Evolutionary conservation across 495 filamentous ascomycete genomes (phyloP), one percentile per base, ranked within the genome.

Genomic region (Daldinia bambusicola): DNA sequence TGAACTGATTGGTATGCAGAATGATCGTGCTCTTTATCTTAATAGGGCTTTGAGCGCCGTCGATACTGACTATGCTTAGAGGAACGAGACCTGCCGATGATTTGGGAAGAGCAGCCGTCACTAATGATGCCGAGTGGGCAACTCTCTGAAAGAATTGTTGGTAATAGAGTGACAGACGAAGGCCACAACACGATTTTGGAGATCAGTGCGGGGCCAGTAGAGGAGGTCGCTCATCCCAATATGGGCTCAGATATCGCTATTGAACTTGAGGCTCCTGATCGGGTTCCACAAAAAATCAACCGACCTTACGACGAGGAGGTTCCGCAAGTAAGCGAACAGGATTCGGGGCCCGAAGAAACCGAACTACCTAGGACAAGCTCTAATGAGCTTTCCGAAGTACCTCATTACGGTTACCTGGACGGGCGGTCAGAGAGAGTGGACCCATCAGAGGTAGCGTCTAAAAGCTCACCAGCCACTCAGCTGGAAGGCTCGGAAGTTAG

Each of bases 351-450:
- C 22, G 30, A 31, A 38, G 40, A 65, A 8, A 22, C 61, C n/a
- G 48, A 51, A 12, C 20, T 8, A 22, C 51, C 61, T 9, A 40
- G 50, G 45, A 50, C 13, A 16, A 48, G 13, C 37, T 14, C 61
- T 48, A 30, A 26, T 18, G 4, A 37, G 40, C 50, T 55, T 9
- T 26, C 52, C 50, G 0, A 50, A 22, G 22, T 37, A 38, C 52
- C 55, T 30, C 45, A 14, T 6, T 50, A 13, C 20, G 4, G 40
- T 53, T 53, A 53, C 31, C 13, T 34, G 26, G 56, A 64, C 32
- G 45, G 55, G 67, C 61, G 45, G 45, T 55, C 60, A 50, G 55
- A 55, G 52, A 9, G 26, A 51, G 14, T 16, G 40, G 41, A 20
- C 18, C 59, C 53, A 52, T 61, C 51, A 40, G 26, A 26, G 26